Conservation (phyloP, 495 filamentous ascomycete genomes). For the Neurospora africana region DNA sequence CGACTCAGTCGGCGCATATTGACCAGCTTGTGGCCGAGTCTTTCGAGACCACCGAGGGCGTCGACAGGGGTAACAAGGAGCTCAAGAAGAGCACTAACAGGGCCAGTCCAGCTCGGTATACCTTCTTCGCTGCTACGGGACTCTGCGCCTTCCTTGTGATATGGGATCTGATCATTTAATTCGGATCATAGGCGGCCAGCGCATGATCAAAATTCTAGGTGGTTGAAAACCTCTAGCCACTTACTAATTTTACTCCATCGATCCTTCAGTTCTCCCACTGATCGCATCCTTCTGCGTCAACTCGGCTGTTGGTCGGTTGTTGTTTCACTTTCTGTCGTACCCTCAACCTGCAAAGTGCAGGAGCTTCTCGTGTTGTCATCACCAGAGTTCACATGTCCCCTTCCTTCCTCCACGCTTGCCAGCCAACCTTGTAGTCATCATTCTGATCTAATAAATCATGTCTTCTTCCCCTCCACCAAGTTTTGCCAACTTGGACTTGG, state of each 20-base stretch:
- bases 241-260: not conserved
- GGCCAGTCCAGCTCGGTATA: conserved; percentile 71
- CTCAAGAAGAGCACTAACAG: conserved; percentile 75
- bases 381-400: not conserved
- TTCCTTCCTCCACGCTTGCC: not conserved
- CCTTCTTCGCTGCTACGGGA: conserved; percentile 79
- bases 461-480: not conserved
- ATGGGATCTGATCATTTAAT: conserved; percentile 86
- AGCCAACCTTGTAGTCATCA: not conserved
- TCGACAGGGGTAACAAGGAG: conserved; percentile 83
- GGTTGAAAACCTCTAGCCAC: not conserved
- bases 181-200: not conserved
- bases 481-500: not conserved
- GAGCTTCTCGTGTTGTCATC: not conserved
- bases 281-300: not conserved
- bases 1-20: conserved; percentile 76
- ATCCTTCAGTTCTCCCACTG: not conserved
- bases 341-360: not conserved
- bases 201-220: not conserved
- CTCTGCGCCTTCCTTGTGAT: conserved; percentile 72
- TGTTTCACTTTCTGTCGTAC: not conserved
- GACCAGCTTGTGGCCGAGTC: conserved; percentile 82
- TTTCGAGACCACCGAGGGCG: conserved; percentile 66
- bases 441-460: not conserved
- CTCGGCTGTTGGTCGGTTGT: not conserved